Conservation (phyloP, 768 basidiomycete genomes). For the Punctularia strigosozonata region DNA sequence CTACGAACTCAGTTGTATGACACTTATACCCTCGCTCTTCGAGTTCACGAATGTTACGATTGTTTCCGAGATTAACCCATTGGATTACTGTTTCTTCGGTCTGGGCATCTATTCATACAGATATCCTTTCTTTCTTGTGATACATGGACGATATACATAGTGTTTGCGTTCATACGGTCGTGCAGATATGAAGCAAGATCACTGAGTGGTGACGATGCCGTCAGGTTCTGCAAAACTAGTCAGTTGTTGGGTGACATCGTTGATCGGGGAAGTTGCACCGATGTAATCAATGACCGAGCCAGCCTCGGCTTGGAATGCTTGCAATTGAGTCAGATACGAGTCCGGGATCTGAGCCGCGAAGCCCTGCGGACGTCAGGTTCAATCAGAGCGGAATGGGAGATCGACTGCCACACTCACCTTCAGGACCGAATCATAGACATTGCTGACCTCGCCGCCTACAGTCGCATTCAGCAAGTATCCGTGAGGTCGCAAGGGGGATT, state of each 20-base stretch:
- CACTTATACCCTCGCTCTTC: neutral
- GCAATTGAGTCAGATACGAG: constrained; percentile 19
- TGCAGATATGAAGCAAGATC: too few relatives aligned
- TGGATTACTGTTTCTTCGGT: neutral
- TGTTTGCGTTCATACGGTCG: constrained; percentile 1
- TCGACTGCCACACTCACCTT: constrained; percentile 20
- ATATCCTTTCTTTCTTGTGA: neutral
- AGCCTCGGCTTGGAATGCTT: constrained; percentile 18
- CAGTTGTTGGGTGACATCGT: neutral
- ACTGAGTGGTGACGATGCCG: constrained; percentile 28
- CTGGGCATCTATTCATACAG: neutral
- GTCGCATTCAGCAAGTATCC: neutral
- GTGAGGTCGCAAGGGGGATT: neutral
- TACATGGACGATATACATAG: constrained; percentile 1
- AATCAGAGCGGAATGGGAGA: neutral
- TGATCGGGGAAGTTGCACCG: constrained; percentile 19
- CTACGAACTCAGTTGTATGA: neutral
- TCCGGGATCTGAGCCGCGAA: constrained; percentile 30
- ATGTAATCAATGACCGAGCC: constrained; percentile 37
- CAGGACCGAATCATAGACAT: constrained; percentile 24
- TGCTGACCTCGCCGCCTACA: constrained; percentile 31
- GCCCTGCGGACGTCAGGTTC: constrained; percentile 18
- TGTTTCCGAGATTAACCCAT: neutral
- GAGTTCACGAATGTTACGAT: neutral
- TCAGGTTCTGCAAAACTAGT: constrained; percentile 26